Evolutionary conservation across 2,329 filamentous ascomycete species (phyloP).

Genomic region (Cephalotrichum gorgonifer): DNA sequence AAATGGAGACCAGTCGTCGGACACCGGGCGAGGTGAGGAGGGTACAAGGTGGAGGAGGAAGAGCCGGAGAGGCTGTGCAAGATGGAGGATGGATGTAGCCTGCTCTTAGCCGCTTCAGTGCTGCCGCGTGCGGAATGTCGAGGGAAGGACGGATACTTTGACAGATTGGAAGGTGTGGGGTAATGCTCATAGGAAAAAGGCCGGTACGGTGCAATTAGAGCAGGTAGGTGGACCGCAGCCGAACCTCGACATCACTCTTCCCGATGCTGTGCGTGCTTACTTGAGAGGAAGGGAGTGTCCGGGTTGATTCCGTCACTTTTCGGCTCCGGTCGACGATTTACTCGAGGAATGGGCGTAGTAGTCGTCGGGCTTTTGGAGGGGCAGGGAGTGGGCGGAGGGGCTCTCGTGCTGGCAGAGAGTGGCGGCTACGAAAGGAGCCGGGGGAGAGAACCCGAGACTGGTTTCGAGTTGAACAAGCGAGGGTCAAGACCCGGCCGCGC

Average conservation of each 20-base stretch:
- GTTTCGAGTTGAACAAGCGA: background rate
- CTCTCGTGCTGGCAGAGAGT: constrained; percentile 7
- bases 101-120: constrained; percentile 2
- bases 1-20: background rate
- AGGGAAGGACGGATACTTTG: background rate
- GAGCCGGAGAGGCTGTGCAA: constrained; percentile 3
- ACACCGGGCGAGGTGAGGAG: background rate
- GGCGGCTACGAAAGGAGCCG: constrained; percentile 7
- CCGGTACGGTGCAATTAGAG: no score
- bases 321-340: no score
- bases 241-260: no score
- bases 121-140: constrained; percentile 3
- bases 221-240: no score
- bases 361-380: background rate
- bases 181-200: background rate
- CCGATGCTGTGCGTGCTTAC: no score
- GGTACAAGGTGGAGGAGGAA: background rate
- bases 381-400: constrained; percentile 6
- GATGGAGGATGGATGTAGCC: constrained; percentile 1
- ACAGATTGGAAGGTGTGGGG: background rate
- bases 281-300: no score
- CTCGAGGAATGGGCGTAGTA: no score
- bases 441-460: background rate
- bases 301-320: no score
- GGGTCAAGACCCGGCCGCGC: background rate